Conservation (phyloP, 2,329 filamentous ascomycete species). For the Apiospora aurea region DNA sequence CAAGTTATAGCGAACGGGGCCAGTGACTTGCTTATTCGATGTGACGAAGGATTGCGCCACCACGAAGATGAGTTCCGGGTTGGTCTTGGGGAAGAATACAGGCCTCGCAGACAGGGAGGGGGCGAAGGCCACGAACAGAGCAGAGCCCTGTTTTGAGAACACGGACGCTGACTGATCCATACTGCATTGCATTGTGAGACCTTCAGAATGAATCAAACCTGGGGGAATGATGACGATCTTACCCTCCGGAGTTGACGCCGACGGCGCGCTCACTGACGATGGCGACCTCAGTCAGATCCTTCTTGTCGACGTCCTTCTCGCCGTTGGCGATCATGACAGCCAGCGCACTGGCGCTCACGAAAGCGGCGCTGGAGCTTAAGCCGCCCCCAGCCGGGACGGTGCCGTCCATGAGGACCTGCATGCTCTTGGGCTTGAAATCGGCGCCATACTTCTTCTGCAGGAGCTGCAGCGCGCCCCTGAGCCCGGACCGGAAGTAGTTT, state of each 20-base stretch:
- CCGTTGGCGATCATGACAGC: conserved; percentile 89
- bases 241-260: conserved; percentile 95
- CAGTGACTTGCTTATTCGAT: conserved; percentile 93
- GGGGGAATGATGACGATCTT: conserved; percentile 43
- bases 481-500: conserved; percentile 96
- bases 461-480: conserved; percentile 81
- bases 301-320: conserved; percentile 82
- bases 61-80: conserved; percentile 86
- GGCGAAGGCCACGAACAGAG: conserved; percentile 89
- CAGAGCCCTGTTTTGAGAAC: conserved; percentile 84
- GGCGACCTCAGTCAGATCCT: conserved; percentile 87
- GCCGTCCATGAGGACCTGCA: conserved; percentile 91
- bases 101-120: conserved; percentile 79
- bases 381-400: conserved; percentile 92
- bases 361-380: conserved; percentile 90
- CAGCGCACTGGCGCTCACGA: conserved; percentile 88
- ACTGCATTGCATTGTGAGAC: conserved; percentile 50
- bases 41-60: conserved; percentile 94
- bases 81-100: conserved; percentile 81
- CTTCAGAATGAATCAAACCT: background rate
- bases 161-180: conserved; percentile 99
- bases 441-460: conserved; percentile 70
- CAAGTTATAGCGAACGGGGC: conserved; percentile 93
- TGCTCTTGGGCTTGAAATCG: conserved; percentile 72
- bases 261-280: conserved; percentile 94